A percentile compares a stretch with the other conserved stretches of the same genome.
Evolutionary conservation across 257 asterid genomes (phyloP).

Genomic region (Nicotiana tomentosiformis): DNA sequence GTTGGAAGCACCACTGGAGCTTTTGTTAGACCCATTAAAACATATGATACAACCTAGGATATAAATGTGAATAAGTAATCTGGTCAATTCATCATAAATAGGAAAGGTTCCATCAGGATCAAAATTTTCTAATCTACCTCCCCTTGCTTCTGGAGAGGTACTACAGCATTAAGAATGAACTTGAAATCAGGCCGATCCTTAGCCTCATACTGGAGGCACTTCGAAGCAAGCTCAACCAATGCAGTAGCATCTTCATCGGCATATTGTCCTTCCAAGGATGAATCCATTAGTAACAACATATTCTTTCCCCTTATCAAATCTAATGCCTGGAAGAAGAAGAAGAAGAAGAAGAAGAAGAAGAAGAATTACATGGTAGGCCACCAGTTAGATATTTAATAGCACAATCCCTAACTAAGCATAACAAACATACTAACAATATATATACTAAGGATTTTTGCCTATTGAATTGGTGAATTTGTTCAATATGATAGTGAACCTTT

Average conservation of each 20-base stretch:
- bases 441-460: not conserved
- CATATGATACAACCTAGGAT: conserved; percentile 70
- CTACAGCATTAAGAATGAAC: conserved; percentile 64
- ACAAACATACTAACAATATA: not conserved
- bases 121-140: conserved; percentile 34
- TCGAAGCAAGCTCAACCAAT: conserved; percentile 85
- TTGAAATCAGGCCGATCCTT: conserved; percentile 75
- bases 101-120: not conserved
- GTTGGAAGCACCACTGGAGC: conserved; percentile 55
- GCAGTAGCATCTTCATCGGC: conserved; percentile 88
- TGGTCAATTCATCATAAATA: not conserved
- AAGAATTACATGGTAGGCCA: not conserved
- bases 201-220: conserved; percentile 91
- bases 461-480: not conserved
- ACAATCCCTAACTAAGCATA: not conserved
- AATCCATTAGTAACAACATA: conserved; percentile 77
- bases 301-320: conserved; percentile 86
- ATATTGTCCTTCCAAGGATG: conserved; percentile 94
- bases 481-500: not conserved
- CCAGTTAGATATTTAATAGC: not conserved
- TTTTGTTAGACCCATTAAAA: conserved; percentile 75
- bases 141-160: conserved; percentile 74
- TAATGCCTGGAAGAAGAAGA: conserved; percentile 51
- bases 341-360: not conserved
- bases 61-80: not conserved